Base-by-base conservation (phyloP, 2,329 filamentous ascomycete species). In the Diaporthe aspalathi region DNA sequence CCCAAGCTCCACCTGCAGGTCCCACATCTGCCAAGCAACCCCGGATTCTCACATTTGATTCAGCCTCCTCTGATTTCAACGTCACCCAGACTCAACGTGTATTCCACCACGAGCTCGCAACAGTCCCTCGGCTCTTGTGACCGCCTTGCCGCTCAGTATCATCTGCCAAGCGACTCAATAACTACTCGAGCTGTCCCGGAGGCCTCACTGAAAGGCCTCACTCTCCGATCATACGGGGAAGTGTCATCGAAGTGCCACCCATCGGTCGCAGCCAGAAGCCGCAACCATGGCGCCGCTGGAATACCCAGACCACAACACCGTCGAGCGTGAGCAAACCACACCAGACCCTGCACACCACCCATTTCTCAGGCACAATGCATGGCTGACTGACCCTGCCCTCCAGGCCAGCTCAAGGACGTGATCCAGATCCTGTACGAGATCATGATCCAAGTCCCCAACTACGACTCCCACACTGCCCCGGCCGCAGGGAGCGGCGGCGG, bases 341-440 rank as follows among this genome's bases (percentile, higher is more conserved):
- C 22, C 27, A 14, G 35, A 6, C n/a, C 20, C 29, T 29, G 22
- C 40, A 24, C 27, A 50, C 5, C 40, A n/a, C 27, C 56, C 5
- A 20, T 12, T 7, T 2, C 17, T 27, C 14, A 32, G 29, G 24
- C n/a, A 67, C 57, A 22, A n/a, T n/a, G n/a, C n/a, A n/a, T n/a
- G n/a, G n/a, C n/a, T 22, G 22, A 5, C 35, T 40, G 49, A 40
- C 52, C 16, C 12, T 20, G 20, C 12, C 9, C 38, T 38, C 5
- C 76, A 90, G 89, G 86, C 75, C 84, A 88, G 80, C 83, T 90
- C 80, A 89, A 90, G 77, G 85, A 89, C 76, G 84, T 89, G 73
- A 89, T 91, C 79, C 88, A 91, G 76, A 88, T 89, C 75, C 85
- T 91, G 50, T 91, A 89, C 83, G 85, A 89, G 75, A 80, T 91